A percentile compares a stretch with the other conserved stretches of the same genome.
These are phyloP conservation scores for Huntiella omanensis DNA, from an alignment of 2,329 filamentous ascomycete species.

Conservation along the genomic window DNA sequence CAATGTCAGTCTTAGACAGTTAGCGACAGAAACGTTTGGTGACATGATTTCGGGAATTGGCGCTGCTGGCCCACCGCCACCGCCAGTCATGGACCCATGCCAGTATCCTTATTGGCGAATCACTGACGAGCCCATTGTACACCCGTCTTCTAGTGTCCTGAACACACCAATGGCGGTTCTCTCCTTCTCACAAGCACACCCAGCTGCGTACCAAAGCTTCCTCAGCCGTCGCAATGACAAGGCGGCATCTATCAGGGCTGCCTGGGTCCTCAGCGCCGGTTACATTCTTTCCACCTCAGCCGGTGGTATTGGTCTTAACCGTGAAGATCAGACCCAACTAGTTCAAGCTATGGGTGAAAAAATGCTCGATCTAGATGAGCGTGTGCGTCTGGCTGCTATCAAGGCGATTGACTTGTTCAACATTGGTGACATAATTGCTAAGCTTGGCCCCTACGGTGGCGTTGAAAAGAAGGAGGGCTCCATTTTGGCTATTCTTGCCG, in stretches of 20 bases:
- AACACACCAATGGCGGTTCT: slow-evolving; percentile 72
- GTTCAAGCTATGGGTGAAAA: slow-evolving; percentile 60
- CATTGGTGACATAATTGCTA: slow-evolving; percentile 63
- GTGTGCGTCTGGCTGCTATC: slow-evolving; percentile 75
- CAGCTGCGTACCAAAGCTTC: slow-evolving; percentile 64
- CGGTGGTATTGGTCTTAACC: slow-evolving; percentile 70
- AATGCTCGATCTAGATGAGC: slow-evolving; percentile 75
- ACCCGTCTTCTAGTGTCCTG: slow-evolving; percentile 40
- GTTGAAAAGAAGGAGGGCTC: slow-evolving; percentile 61
- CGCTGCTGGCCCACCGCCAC: slow-evolving; percentile 64
- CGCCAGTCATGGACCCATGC: slow-evolving; percentile 55
- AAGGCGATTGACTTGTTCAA: slow-evolving; percentile 65
- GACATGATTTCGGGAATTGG: slow-evolving; percentile 91
- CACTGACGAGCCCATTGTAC: slow-evolving; percentile 33
- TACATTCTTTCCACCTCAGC: slow-evolving; percentile 82
- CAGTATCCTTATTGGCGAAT: slow-evolving; percentile 65
- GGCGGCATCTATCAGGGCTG: slow-evolving; percentile 58
- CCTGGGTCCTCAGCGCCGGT: slow-evolving; percentile 70
- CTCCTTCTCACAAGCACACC: slow-evolving; percentile 72
- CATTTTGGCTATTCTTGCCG: slow-evolving; percentile 62
- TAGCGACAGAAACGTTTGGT: slow-evolving; percentile 86
- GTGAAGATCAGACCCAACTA: slow-evolving; percentile 60
- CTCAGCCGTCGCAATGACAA: slow-evolving; percentile 76
- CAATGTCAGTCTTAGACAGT: slow-evolving; percentile 63
- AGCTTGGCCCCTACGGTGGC: slow-evolving; percentile 58